phyloP scores from a whole-genome alignment of 129 eudicot genomes.

The Lactuca sativa region DNA sequence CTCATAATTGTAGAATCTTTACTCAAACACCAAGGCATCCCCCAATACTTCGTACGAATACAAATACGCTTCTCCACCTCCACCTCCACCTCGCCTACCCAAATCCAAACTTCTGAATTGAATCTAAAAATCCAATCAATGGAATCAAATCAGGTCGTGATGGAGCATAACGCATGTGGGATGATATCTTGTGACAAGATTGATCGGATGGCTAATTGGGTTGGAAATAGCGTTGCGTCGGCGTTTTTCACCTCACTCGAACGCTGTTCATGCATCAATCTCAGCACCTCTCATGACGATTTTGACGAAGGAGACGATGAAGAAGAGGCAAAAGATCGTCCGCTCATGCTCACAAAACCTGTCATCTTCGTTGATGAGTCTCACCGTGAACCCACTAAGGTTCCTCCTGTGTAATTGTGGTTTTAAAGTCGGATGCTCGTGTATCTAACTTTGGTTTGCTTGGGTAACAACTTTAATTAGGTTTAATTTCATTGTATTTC shows the following conservation, averaged over 20 bases:
- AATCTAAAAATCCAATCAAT: neutral
- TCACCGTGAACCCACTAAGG: constrained; percentile 31
- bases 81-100: neutral
- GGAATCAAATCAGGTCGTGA: constrained; percentile 21
- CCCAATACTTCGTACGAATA: neutral
- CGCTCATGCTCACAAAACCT: constrained; percentile 55
- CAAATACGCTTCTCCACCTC: neutral
- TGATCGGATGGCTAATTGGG: constrained; percentile 63
- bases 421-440: neutral
- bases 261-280: constrained; percentile 70
- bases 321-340: constrained; percentile 65
- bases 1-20: constrained; percentile 22
- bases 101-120: constrained; percentile 6
- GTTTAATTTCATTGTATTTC: neutral
- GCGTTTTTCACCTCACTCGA: constrained; percentile 83
- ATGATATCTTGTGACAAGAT: constrained; percentile 50
- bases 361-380: constrained; percentile 26
- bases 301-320: constrained; percentile 46
- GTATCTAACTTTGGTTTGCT: constrained; percentile 26
- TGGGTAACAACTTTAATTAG: neutral
- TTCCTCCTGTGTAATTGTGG: constrained; percentile 23
- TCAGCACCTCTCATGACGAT: constrained; percentile 60
- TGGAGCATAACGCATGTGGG: constrained; percentile 29
- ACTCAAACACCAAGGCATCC: constrained; percentile 22
- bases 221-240: constrained; percentile 63